Evolutionary conservation across 2,329 filamentous ascomycete species (phyloP).

Genomic region (Aspergillus chevalieri): DNA sequence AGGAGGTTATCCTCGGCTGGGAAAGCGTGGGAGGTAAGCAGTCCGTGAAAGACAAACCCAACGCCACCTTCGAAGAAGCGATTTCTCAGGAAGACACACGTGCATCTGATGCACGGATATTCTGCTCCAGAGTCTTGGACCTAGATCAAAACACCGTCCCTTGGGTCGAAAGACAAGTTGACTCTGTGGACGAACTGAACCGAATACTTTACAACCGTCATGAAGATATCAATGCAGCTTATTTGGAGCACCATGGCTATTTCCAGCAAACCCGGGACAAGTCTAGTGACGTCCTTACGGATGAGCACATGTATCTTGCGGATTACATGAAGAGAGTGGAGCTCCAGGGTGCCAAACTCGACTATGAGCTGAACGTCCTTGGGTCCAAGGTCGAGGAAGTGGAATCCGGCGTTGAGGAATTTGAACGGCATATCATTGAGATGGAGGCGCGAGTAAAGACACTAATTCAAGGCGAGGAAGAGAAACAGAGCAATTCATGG

Average conservation of each 20-base stretch:
- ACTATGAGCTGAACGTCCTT: slow-evolving; percentile 85
- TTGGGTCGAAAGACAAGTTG: slow-evolving; percentile 40
- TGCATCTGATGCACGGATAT: slow-evolving; percentile 30
- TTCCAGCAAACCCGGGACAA: slow-evolving; percentile 63
- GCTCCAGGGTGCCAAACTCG: slow-evolving; percentile 72
- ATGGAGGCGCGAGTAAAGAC: slow-evolving; percentile 60
- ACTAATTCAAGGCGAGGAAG: slow-evolving; percentile 57
- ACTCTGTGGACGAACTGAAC: slow-evolving; percentile 54
- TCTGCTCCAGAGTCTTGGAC: slow-evolving; percentile 31
- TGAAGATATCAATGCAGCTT: slow-evolving; percentile 60
- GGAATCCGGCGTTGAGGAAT: slow-evolving; percentile 72
- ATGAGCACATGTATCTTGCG: slow-evolving; percentile 62
- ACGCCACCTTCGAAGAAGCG: slow-evolving; percentile 36
- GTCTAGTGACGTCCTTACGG: slow-evolving; percentile 62
- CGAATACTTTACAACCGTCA: slow-evolving; percentile 57
- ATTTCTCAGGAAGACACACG: slow-evolving; percentile 35
- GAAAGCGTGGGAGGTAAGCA: slow-evolving; percentile 21
- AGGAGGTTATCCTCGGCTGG: slow-evolving; percentile 38
- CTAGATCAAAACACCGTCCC: slow-evolving; percentile 33
- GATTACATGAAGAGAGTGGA: slow-evolving; percentile 75
- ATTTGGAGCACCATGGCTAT: slow-evolving; percentile 63
- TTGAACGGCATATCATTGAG: slow-evolving; percentile 70
- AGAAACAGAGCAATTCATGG: slow-evolving; percentile 57
- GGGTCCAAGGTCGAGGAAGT: slow-evolving; percentile 77
- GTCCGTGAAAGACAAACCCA: slow-evolving; percentile 28